These are phyloP conservation scores for Colletotrichum theobromicola DNA, from an alignment of 2,329 filamentous ascomycete genomes.

Conservation along the genomic window DNA sequence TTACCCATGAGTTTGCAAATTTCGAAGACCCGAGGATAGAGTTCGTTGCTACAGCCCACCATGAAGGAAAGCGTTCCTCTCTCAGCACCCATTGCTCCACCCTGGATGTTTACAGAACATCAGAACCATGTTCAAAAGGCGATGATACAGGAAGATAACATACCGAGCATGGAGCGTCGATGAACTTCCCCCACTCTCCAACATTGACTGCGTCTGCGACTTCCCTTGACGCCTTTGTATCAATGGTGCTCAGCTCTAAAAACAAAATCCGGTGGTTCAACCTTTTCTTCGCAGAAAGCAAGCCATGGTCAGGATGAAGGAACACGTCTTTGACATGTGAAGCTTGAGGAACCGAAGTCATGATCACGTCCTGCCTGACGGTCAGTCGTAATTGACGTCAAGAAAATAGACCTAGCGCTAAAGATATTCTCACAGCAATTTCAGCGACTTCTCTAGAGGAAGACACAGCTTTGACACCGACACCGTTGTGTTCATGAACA, in stretches of 20 bases:
- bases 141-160: neutral
- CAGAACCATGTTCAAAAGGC: rapidly evolving
- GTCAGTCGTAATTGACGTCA: neutral
- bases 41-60: slow-evolving; percentile 3
- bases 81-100: neutral
- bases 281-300: neutral
- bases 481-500: neutral
- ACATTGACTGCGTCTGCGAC: neutral
- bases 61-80: slow-evolving; percentile 21
- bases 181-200: neutral
- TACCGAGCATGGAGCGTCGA: neutral
- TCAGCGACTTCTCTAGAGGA: neutral
- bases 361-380: neutral
- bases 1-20: neutral
- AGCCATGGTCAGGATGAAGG: neutral
- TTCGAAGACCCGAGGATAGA: neutral
- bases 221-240: neutral
- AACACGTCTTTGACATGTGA: neutral
- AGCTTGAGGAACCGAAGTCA: neutral
- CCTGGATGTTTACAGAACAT: neutral
- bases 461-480: neutral
- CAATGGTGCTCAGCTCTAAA: neutral
- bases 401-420: neutral
- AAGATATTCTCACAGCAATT: neutral
- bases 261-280: neutral